Conservation (phyloP, 495 filamentous ascomycete genomes). For the Hyaloscypha variabilis region DNA sequence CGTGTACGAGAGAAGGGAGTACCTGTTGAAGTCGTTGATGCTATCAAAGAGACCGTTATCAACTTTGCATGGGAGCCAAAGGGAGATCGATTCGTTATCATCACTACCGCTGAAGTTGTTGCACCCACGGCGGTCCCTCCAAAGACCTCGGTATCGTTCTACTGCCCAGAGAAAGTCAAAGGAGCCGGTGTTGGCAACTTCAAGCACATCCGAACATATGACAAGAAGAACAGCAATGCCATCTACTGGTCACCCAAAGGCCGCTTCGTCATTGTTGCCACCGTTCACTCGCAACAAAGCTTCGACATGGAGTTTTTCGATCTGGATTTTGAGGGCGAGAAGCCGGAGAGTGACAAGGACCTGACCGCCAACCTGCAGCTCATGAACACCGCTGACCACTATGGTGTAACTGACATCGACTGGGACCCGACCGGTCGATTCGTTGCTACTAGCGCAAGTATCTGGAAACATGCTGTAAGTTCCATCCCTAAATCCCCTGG, state of each 20-base stretch:
- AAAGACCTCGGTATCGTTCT: conserved; percentile 94
- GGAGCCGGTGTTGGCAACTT: conserved; percentile 80
- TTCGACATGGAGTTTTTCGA: conserved; percentile 98
- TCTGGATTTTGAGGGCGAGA: conserved; percentile 96
- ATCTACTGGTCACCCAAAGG: conserved; percentile 99
- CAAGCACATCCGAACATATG: conserved; percentile 87
- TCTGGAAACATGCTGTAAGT: conserved; percentile 93
- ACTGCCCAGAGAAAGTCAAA: conserved; percentile 92
- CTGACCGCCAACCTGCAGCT: conserved; percentile 90
- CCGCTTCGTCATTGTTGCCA: conserved; percentile 89
- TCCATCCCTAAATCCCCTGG: not conserved
- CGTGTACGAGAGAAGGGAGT: conserved; percentile 94
- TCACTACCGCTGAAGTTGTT: conserved; percentile 86
- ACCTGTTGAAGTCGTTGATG: conserved; percentile 95
- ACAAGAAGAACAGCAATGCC: conserved; percentile 98
- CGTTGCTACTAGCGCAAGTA: conserved; percentile 86
- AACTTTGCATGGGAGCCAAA: conserved; percentile 99
- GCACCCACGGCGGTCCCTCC: conserved; percentile 76
- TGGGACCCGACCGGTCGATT: conserved; percentile 97
- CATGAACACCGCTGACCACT: conserved; percentile 92
- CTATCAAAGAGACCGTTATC: conserved; percentile 95
- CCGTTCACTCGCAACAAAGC: conserved; percentile 86
- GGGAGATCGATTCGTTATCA: conserved; percentile 94
- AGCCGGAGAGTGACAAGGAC: conserved; percentile 88
- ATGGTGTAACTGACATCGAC: conserved; percentile 95